These are phyloP conservation scores for Ceratocystis harringtonii DNA, from an alignment of 2,329 filamentous ascomycete species.

Conservation along the genomic window DNA sequence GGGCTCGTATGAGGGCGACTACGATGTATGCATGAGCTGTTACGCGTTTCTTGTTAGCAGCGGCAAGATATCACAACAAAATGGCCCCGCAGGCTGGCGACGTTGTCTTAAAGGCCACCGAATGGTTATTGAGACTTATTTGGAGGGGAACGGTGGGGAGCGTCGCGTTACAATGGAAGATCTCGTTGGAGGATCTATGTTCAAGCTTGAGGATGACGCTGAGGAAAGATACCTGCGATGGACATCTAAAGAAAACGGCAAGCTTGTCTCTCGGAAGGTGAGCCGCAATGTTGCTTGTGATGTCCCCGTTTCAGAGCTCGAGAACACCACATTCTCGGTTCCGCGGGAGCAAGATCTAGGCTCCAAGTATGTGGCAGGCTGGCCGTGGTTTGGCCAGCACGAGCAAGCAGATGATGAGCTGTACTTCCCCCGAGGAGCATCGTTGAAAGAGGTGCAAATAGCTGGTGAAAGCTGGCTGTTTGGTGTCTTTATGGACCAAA, in stretches of 20 bases:
- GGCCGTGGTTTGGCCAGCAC: constrained; percentile 61
- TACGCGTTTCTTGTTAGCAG: constrained; percentile 52
- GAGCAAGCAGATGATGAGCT: constrained; percentile 52
- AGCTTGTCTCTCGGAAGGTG: constrained; percentile 4
- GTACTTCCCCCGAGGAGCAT: constrained; percentile 67
- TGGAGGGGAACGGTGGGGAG: constrained; percentile 51
- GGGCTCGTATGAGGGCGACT: constrained; percentile 49
- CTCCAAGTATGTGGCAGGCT: constrained; percentile 45
- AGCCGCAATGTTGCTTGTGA: constrained; percentile 34
- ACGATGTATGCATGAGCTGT: constrained; percentile 69
- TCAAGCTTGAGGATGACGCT: constrained; percentile 29
- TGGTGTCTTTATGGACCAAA: constrained; percentile 67
- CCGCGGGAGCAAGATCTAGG: constrained; percentile 12
- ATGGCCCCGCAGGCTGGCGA: constrained; percentile 70
- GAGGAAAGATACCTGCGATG: constrained; percentile 5
- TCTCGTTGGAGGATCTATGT: constrained; percentile 58
- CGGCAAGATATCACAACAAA: constrained; percentile 53
- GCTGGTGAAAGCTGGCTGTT: constrained; percentile 85
- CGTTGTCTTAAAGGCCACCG: constrained; percentile 67
- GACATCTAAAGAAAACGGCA: constrained; percentile 7
- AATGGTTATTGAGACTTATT: constrained; percentile 68
- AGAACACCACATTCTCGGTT: not conserved
- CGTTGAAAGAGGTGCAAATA: constrained; percentile 69
- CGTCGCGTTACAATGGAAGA: constrained; percentile 54
- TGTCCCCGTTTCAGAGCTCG: not conserved